Percentiles rank a stretch among this genome's conserved stretches.
phyloP scores from a whole-genome alignment of 495 filamentous ascomycete genomes.

The Beverwykella pulmonaria region DNA sequence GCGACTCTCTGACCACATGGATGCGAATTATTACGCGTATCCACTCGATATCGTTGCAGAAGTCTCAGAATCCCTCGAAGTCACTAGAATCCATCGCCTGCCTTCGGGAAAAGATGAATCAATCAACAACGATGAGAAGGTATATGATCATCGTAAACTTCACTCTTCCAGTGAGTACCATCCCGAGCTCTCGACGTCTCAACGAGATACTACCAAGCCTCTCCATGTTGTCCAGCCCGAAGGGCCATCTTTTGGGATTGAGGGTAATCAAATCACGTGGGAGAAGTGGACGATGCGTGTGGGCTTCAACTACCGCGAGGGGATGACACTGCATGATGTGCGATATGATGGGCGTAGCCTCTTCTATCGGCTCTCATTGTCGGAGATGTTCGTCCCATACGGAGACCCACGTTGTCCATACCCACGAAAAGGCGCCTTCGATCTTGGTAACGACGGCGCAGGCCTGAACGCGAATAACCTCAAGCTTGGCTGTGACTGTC shows the following conservation, averaged over 20 bases:
- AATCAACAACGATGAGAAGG: neutral
- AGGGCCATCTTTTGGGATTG: conserved; percentile 39
- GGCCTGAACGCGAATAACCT: conserved; percentile 42
- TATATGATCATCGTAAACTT: conserved; percentile 19
- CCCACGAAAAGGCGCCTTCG: conserved; percentile 42
- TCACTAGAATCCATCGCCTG: conserved; percentile 19
- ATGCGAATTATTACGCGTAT: conserved; percentile 33
- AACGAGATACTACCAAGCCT: conserved; percentile 23
- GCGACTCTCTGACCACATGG: conserved; percentile 14
- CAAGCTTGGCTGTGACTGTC: conserved; percentile 43
- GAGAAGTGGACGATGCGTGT: conserved; percentile 46
- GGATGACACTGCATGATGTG: conserved; percentile 48
- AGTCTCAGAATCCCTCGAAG: conserved; percentile 17
- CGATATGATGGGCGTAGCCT: conserved; percentile 67
- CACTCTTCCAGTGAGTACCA: conserved; percentile 35
- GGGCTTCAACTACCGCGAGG: conserved; percentile 46
- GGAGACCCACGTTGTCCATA: conserved; percentile 38
- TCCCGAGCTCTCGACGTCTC: conserved; percentile 6
- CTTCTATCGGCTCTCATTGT: conserved; percentile 69
- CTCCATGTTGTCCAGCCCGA: conserved; percentile 40
- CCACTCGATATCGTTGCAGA: conserved; percentile 28
- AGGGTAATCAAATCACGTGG: conserved; percentile 38
- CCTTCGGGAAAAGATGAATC: conserved; percentile 7
- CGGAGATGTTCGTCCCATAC: conserved; percentile 75
- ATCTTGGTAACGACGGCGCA: conserved; percentile 41